A percentile compares a stretch with the other conserved stretches of the same genome.
Evolutionary conservation across 2,329 filamentous ascomycete species (phyloP).

Genomic region (Claviceps maximensis): DNA sequence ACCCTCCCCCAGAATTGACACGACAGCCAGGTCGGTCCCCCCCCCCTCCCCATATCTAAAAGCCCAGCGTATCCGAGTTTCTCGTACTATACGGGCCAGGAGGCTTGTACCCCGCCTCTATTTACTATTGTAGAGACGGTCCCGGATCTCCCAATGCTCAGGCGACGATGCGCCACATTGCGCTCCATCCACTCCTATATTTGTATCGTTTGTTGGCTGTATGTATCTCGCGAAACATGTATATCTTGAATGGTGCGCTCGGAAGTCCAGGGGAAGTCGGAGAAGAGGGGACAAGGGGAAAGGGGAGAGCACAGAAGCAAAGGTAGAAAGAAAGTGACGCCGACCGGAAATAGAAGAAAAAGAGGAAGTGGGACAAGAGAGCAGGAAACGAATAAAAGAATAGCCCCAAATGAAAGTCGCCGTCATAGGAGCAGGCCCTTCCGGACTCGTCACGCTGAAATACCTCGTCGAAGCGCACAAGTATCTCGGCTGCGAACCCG

Average conservation of each 20-base stretch:
- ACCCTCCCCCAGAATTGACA: no score
- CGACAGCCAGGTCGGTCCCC: no score
- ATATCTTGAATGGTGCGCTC: not conserved
- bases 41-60: no score
- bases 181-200: no score
- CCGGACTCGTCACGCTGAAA: slow-evolving; percentile 24
- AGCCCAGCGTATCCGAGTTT: no score
- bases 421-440: slow-evolving; percentile 24
- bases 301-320: not conserved
- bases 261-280: not conserved
- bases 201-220: no score
- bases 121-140: no score
- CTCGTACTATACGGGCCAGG: no score
- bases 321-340: not conserved
- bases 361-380: not conserved
- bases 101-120: no score
- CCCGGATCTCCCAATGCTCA: no score
- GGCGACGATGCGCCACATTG: no score
- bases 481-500: slow-evolving; percentile 17
- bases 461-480: slow-evolving; percentile 20
- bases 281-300: no score
- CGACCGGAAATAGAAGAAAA: not conserved
- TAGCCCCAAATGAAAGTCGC: slow-evolving; percentile 16
- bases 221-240: not conserved
- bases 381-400: not conserved